Conservation (phyloP, 2,329 filamentous ascomycete genomes). For the Didymellaceae sp. region DNA sequence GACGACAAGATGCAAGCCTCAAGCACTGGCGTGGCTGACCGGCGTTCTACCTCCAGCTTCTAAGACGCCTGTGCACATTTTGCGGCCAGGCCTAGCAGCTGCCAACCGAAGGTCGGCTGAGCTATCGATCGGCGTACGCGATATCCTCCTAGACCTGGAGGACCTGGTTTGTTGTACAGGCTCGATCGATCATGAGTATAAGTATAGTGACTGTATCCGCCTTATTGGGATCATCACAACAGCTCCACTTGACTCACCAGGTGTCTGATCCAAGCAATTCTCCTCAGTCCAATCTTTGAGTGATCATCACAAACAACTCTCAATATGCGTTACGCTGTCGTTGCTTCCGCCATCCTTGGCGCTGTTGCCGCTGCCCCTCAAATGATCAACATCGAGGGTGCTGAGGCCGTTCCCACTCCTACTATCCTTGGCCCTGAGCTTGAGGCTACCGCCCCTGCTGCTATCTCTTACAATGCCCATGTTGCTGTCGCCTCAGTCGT, state of each 20-base stretch:
- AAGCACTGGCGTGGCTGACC: conserved; percentile 19
- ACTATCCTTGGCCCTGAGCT: conserved; percentile 37
- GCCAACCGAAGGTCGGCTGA: conserved; percentile 11
- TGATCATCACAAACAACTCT: background rate
- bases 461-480: conserved; percentile 36
- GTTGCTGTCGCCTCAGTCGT: conserved; percentile 33
- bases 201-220: conserved; percentile 23
- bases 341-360: conserved; percentile 27
- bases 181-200: conserved; percentile 6
- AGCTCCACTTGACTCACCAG: conserved; percentile 5
- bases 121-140: conserved; percentile 17
- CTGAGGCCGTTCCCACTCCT: conserved; percentile 40
- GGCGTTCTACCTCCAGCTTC: conserved; percentile 10
- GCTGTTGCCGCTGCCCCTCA: conserved; percentile 32
- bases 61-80: conserved; percentile 9
- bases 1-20: conserved; percentile 21
- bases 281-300: conserved; percentile 8
- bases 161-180: background rate
- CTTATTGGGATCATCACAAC: conserved; percentile 19
- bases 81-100: conserved; percentile 8
- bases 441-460: conserved; percentile 32
- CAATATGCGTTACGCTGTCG: conserved; percentile 34
- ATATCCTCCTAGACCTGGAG: conserved; percentile 7
- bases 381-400: conserved; percentile 48
- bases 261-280: conserved; percentile 7